Conservation (phyloP, 139 green algal genomes). For the Penium margaritaceum region DNA sequence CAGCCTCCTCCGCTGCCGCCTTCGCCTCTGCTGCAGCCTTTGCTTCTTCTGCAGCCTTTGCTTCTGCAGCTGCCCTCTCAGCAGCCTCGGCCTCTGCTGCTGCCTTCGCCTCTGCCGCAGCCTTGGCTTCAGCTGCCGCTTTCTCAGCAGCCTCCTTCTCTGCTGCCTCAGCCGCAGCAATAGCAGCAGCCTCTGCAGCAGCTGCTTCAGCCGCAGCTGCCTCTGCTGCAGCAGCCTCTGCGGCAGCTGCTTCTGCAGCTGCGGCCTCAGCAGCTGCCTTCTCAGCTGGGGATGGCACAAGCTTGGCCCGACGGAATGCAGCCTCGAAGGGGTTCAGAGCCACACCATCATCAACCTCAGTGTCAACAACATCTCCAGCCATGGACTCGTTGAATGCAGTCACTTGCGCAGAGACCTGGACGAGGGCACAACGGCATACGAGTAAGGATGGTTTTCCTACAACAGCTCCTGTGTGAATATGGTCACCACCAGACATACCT, state of each 20-base stretch:
- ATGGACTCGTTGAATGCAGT: not conserved
- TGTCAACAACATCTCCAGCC: too few species aligned
- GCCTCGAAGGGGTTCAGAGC: conserved; percentile 32
- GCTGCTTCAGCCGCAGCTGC: not conserved
- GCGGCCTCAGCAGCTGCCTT: too few species aligned
- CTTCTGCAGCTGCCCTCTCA: not conserved
- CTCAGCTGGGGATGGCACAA: too few species aligned
- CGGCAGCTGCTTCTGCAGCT: too few species aligned
- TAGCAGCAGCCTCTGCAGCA: not conserved
- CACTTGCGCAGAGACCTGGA: too few species aligned
- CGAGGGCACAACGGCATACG: too few species aligned
- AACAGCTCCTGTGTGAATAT: too few species aligned
- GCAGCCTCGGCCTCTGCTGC: not conserved
- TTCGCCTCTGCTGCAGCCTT: conserved; percentile 11
- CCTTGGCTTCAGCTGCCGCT: too few species aligned
- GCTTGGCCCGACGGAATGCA: conserved; percentile 42
- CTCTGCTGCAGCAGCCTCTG: too few species aligned
- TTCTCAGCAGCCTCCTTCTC: too few species aligned
- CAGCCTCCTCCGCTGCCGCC: not conserved
- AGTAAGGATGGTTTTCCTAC: too few species aligned
- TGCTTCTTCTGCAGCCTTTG: not conserved
- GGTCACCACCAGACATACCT: too few species aligned
- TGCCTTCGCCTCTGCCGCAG: not conserved
- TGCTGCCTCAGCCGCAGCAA: conserved; percentile 1
- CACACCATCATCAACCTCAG: not conserved